These are phyloP conservation scores for Sporisorium graminicola DNA, from an alignment of 1,284 basidiomycete genomes.

Conservation along the genomic window DNA sequence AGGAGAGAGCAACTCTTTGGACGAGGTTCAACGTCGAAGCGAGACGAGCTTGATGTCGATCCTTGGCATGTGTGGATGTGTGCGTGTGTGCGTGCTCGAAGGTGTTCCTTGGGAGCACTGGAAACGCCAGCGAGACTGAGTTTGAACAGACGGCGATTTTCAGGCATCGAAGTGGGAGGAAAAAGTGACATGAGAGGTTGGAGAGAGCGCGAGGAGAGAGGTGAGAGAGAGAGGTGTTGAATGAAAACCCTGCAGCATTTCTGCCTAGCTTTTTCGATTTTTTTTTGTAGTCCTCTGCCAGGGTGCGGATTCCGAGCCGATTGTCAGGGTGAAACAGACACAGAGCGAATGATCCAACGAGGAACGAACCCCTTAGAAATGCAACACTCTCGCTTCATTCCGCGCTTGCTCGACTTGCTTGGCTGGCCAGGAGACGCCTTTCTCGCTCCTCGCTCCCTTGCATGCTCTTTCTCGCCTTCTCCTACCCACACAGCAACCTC, in stretches of 20 bases:
- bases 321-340: constrained; percentile 25
- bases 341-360: neutral
- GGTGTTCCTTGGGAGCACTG: neutral
- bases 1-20: neutral
- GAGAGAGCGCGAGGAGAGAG: too few relatives aligned
- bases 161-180: neutral
- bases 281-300: neutral
- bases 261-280: neutral
- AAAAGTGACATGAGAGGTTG: neutral
- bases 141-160: neutral
- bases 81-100: neutral
- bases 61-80: constrained; percentile 2
- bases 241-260: constrained; percentile 5
- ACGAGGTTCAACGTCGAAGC: neutral
- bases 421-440: neutral
- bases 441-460: neutral
- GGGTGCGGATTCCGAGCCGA: constrained; percentile 13
- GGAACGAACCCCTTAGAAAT: constrained; percentile 3
- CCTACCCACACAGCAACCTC: neutral
- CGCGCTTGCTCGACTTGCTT: neutral
- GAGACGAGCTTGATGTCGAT: neutral
- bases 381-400: constrained; percentile 4
- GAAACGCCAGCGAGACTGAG: constrained; percentile 1
- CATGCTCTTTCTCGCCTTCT: neutral
- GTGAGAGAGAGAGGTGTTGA: neutral